These are phyloP conservation scores for Paracorniculantispora psalliotae DNA, from an alignment of 2,329 filamentous ascomycete genomes.

Conservation along the genomic window DNA sequence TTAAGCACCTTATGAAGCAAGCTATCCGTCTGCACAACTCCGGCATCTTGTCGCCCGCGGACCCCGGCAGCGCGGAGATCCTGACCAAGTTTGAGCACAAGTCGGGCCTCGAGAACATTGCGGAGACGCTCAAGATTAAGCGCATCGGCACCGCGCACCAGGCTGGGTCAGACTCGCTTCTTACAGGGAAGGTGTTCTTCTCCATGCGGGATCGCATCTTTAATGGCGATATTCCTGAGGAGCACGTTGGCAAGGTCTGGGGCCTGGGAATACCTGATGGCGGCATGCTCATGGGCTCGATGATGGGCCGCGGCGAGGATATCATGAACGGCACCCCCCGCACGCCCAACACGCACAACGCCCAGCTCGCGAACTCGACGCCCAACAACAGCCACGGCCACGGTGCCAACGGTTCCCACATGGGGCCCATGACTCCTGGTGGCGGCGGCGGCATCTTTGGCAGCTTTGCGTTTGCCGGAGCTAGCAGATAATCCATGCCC, in stretches of 20 bases:
- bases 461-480: slow-evolving; percentile 55
- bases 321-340: slow-evolving; percentile 47
- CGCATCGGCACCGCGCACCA: slow-evolving; percentile 84
- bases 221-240: slow-evolving; percentile 71
- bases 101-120: slow-evolving; percentile 87
- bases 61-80: slow-evolving; percentile 64
- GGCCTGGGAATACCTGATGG: slow-evolving; percentile 73
- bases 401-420: slow-evolving; percentile 48
- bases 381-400: slow-evolving; percentile 45
- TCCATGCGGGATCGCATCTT: slow-evolving; percentile 86
- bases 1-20: slow-evolving; percentile 95
- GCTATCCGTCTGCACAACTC: slow-evolving; percentile 66
- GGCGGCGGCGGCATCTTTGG: slow-evolving; percentile 72
- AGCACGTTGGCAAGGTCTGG: slow-evolving; percentile 89
- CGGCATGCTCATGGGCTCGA: slow-evolving; percentile 32
- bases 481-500: slow-evolving; percentile 33
- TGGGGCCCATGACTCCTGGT: slow-evolving; percentile 74
- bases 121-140: slow-evolving; percentile 87
- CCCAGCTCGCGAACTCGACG: slow-evolving; percentile 44
- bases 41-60: slow-evolving; percentile 57
- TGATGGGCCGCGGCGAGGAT: slow-evolving; percentile 30
- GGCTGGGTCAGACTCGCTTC: slow-evolving; percentile 85
- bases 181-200: slow-evolving; percentile 94
- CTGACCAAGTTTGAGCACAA: slow-evolving; percentile 84
- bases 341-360: slow-evolving; percentile 64